Base-by-base conservation (phyloP, 176 grass and related monocot species). In the Raddia guianensis region DNA sequence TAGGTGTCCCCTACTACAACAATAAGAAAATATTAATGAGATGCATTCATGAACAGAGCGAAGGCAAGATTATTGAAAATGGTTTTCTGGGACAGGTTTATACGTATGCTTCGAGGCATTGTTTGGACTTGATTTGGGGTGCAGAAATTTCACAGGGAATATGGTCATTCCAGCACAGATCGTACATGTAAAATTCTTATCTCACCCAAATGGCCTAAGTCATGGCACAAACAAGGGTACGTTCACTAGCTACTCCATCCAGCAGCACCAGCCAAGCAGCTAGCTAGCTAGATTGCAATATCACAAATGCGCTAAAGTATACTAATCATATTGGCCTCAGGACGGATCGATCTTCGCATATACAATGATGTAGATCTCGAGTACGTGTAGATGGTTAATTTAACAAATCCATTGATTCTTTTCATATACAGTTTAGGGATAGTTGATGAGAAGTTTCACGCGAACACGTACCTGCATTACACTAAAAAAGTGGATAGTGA, bases 391-490 rank as follows among this genome's bases (percentile, higher is more conserved):
- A 52, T 9, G 45, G 53, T 52, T 82, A 64, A 49, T 20, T 55
- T 77, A 87, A 50, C 73, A 82, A 47, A 20, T 74, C 12, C 4
- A 54, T 82, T 74, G 79, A 82, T 82, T 62, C 18, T 55, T 65
- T 54, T 49, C 48, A 60, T 74, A 49, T 40, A 40, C 2, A 40
- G 55, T 49, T 80, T 80, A 51, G 47, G 19, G 62, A 7, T 53
- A 51, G 54, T 63, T 80, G 1, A 40, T 64, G 82, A 76, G 70
- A 18, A 76, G 27, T 76, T 85, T 74, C 87, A 89, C 42, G 77
- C 77, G 27, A 21, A 46, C 37, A 40, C 37, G 37, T 40, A 81
- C 77, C 81, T 85, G 72, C 87, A 81, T 89, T 76, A 85, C 72
- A 49, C 65, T 73, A 64, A 75, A 27, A 27, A 27, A 27, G 27